Percentiles rank a stretch among this genome's conserved stretches.
These are phyloP conservation scores for Barnettozyma sp. DNA, from an alignment of 805 yeast species.

Conservation along the genomic window DNA sequence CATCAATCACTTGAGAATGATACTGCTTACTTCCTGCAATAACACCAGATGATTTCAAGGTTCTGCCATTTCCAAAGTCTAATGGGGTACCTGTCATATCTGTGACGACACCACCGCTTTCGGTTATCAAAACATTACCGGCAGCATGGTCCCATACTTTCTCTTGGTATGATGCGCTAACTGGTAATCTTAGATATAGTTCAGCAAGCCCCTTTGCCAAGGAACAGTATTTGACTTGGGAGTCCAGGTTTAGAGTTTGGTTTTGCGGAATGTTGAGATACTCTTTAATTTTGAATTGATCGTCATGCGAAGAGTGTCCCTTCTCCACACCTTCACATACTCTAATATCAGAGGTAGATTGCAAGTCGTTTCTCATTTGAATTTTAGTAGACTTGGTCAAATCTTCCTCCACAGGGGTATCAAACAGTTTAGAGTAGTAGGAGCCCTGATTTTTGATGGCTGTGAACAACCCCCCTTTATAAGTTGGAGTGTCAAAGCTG, in stretches of 20 bases:
- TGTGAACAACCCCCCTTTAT: constrained; percentile 69
- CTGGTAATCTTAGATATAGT: constrained; percentile 83
- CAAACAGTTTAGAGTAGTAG: constrained; percentile 33
- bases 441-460: constrained; percentile 68
- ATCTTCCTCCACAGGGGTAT: constrained; percentile 31
- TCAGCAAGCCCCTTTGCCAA: constrained; percentile 90
- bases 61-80: constrained; percentile 83
- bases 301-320: constrained; percentile 87
- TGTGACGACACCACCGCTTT: constrained; percentile 87
- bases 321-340: constrained; percentile 94
- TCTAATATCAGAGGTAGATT: constrained; percentile 42
- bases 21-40: constrained; percentile 56
- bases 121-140: constrained; percentile 78
- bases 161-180: constrained; percentile 68
- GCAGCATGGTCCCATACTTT: constrained; percentile 99
- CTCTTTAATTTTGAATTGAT: constrained; percentile 69
- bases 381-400: constrained; percentile 31
- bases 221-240: constrained; percentile 94
- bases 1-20: constrained; percentile 27
- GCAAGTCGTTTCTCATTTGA: constrained; percentile 42
- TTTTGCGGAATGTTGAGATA: constrained; percentile 50
- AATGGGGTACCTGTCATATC: constrained; percentile 72
- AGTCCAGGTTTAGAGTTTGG: constrained; percentile 75
- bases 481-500: constrained; percentile 24
- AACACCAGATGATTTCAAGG: constrained; percentile 79